Percentiles rank a stretch among this genome's conserved stretches.
Evolutionary conservation across 495 filamentous ascomycete species (phyloP).

Genomic region (Penicillium daleae): DNA sequence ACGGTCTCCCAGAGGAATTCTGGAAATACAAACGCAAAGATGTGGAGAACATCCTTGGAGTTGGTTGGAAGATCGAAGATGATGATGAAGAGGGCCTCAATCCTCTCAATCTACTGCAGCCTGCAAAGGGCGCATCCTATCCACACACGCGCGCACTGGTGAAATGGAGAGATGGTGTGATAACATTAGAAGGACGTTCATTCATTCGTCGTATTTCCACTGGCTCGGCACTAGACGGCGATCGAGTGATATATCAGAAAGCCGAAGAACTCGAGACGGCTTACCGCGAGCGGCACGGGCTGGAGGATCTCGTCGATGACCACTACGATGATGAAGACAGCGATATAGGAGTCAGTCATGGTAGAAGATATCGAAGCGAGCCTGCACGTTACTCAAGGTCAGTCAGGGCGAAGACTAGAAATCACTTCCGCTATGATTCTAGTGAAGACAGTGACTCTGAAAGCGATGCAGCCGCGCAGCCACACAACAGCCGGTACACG

Average conservation of each 20-base stretch:
- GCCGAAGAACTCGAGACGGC: slow-evolving; percentile 21
- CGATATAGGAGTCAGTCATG: slow-evolving; percentile 4
- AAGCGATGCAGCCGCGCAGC: not conserved
- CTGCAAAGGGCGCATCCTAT: slow-evolving; percentile 18
- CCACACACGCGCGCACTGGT: slow-evolving; percentile 28
- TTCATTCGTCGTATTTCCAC: slow-evolving; percentile 28
- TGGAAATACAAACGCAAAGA: slow-evolving; percentile 3
- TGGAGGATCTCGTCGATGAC: slow-evolving; percentile 6
- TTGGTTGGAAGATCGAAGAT: slow-evolving; percentile 1
- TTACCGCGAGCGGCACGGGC: slow-evolving; percentile 10
- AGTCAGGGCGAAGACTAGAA: not conserved
- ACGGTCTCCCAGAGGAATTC: not conserved
- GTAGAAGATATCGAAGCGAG: slow-evolving; percentile 7
- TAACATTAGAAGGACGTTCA: slow-evolving; percentile 23
- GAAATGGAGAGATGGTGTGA: slow-evolving; percentile 27
- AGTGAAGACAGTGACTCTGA: not conserved
- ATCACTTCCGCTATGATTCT: not conserved
- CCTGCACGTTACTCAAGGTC: not conserved
- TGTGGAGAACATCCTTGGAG: not conserved
- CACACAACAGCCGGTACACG: not conserved
- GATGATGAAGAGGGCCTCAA: slow-evolving; percentile 1
- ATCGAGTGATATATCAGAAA: slow-evolving; percentile 30
- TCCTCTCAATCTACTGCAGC: not conserved
- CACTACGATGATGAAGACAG: slow-evolving; percentile 11
- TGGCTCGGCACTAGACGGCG: slow-evolving; percentile 18